phyloP scores from a whole-genome alignment of 108 stramenopile genomes.

The Epithemia pelagica region DNA sequence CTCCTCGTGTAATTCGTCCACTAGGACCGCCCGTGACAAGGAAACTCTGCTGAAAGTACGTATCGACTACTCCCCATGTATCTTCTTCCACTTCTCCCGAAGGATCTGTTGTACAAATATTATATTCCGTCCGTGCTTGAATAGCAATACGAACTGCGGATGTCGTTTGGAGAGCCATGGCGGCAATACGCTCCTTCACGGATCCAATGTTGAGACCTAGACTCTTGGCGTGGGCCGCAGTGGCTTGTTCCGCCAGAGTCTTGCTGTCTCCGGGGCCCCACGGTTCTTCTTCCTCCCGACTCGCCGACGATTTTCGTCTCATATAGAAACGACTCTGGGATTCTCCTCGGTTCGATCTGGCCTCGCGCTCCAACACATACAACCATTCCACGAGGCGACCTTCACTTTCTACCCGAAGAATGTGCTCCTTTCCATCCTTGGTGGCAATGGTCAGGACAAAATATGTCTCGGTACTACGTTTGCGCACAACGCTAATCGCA shows the following conservation, averaged over 20 bases:
- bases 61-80: conserved; percentile 67
- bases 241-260: conserved; percentile 19
- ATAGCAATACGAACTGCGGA: conserved; percentile 53
- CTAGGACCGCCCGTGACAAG: conserved; percentile 48
- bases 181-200: conserved; percentile 21
- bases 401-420: conserved; percentile 51
- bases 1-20: conserved; percentile 62
- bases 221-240: conserved; percentile 20
- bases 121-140: conserved; percentile 62
- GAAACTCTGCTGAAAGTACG: conserved; percentile 71
- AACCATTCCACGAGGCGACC: conserved; percentile 44
- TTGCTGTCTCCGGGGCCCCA: not conserved
- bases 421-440: conserved; percentile 45
- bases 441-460: conserved; percentile 38
- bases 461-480: conserved; percentile 25
- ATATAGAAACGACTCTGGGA: not conserved
- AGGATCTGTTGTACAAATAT: conserved; percentile 68
- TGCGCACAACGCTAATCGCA: conserved; percentile 29
- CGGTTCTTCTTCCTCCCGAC: not conserved
- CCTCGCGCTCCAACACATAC: conserved; percentile 37
- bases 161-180: conserved; percentile 20
- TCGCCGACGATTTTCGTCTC: not conserved
- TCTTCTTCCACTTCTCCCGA: conserved; percentile 59
- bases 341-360: conserved; percentile 12
- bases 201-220: conserved; percentile 23